Evolutionary conservation across 2,329 filamentous ascomycete species (phyloP).

Genomic region (Alternaria sp.): DNA sequence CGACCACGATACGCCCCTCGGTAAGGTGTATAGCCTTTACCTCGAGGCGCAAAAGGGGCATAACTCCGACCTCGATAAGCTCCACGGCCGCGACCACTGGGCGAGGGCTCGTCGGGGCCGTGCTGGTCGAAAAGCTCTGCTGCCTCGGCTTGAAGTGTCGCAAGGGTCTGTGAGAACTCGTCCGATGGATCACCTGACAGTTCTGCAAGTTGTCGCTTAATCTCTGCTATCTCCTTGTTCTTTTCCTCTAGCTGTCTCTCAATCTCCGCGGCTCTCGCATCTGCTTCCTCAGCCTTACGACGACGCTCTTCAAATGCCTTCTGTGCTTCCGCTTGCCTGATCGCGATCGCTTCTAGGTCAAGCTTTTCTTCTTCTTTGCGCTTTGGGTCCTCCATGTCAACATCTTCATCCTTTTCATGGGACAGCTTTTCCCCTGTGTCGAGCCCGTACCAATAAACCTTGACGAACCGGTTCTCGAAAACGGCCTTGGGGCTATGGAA

Average conservation of each 20-base stretch:
- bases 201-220: constrained; percentile 70
- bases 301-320: constrained; percentile 71
- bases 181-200: constrained; percentile 40
- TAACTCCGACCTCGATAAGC: constrained; percentile 54
- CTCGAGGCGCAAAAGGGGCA: constrained; percentile 19
- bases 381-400: background rate
- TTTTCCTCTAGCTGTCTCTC: constrained; percentile 71
- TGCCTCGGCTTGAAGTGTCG: constrained; percentile 57
- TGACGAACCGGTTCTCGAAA: constrained; percentile 86
- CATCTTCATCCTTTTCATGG: constrained; percentile 30
- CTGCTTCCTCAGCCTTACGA: constrained; percentile 69
- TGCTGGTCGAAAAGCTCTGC: constrained; percentile 72
- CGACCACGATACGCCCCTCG: constrained; percentile 57
- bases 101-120: constrained; percentile 30
- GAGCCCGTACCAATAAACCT: constrained; percentile 77
- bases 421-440: constrained; percentile 18
- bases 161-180: constrained; percentile 30
- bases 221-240: constrained; percentile 68
- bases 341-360: constrained; percentile 73
- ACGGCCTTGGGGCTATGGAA: constrained; percentile 81
- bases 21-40: constrained; percentile 30
- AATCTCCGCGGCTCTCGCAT: constrained; percentile 68
- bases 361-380: constrained; percentile 59
- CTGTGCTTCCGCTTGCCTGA: constrained; percentile 76
- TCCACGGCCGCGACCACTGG: constrained; percentile 26